Evolutionary conservation across 2,329 filamentous ascomycete genomes (phyloP), one percentile per base, ranked within the genome.

Genomic region (Talaromyces sp.): DNA sequence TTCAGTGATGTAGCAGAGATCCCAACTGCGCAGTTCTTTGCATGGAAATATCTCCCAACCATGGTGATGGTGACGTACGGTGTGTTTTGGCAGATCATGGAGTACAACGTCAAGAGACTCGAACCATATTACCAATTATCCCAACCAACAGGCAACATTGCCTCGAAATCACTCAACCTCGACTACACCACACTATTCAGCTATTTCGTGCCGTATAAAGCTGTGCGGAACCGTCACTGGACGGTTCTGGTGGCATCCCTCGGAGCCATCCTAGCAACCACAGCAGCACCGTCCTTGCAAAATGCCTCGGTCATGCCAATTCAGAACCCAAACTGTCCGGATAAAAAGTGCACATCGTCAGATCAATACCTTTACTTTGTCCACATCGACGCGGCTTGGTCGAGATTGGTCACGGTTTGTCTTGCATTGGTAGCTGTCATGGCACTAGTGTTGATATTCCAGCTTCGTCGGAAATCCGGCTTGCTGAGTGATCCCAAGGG

Each of bases 71-170:
- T 84, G 57, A 75, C 76, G 24, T 84, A 82, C 65, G 81, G 82
- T 54, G 80, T 83, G 13, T 67, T 83, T 13, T 83, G 81, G 79
- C 81, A 82, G 65, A 80, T 83, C 66, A 77, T 80, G 33, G 81
- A 83, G 66, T 84, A 80, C 59, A 81, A 84, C 45, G 80, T 83
- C 56, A 82, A 82, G 68, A 78, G 81, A n/a, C 69, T 84, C 35
- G 81, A 83, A 65, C 81, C 81, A 5, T 84, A 79, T 66, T 84
- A 83, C 66, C 81, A 77, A 63, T 69, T 78, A 9, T 77, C 75
- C 3, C 73, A 72, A 62, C 71, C 71, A 14, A 69, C 68, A 14
- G 75, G 75, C 3, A 74, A 72, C 39, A 70, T 69, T 16, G 75
- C 75, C 8, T 70, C 70, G 11, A 69, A 71, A 62, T 82, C 80